phyloP scores from a whole-genome alignment of 140 eudicot genomes.

The Ambrosia hybrid region DNA sequence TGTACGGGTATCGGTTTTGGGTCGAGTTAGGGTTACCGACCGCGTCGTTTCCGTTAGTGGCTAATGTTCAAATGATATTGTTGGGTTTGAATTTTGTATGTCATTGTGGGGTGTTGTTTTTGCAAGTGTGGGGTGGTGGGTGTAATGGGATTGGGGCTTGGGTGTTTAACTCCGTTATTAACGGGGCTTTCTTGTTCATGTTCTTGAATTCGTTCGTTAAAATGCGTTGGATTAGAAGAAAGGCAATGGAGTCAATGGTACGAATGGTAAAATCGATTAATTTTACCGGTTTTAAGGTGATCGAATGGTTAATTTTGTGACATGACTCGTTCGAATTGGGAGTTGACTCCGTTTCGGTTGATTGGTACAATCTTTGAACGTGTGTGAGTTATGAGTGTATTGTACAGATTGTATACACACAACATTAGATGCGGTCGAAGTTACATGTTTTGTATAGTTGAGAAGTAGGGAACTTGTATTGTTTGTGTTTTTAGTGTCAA shows the following conservation, averaged over 20 bases:
- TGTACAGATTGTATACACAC: too few relatives aligned
- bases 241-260: constrained; percentile 14
- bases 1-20: constrained; percentile 30
- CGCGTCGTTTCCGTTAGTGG: constrained; percentile 22
- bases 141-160: constrained; percentile 31
- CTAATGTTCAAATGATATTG: constrained; percentile 20
- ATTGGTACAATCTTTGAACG: too few relatives aligned
- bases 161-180: constrained; percentile 18
- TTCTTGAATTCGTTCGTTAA: constrained; percentile 20
- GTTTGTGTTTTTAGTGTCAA: too few relatives aligned
- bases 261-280: constrained; percentile 18
- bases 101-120: constrained; percentile 27
- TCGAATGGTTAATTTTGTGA: too few relatives aligned
- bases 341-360: too few relatives aligned
- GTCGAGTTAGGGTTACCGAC: constrained; percentile 24
- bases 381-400: too few relatives aligned
- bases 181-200: constrained; percentile 23
- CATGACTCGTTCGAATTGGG: too few relatives aligned
- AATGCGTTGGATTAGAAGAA: constrained; percentile 25
- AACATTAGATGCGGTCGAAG: too few relatives aligned
- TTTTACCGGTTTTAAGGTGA: background rate
- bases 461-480: too few relatives aligned
- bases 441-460: too few relatives aligned
- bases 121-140: constrained; percentile 32
- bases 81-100: constrained; percentile 17